Evolutionary conservation across 805 yeast genomes (phyloP).

Genomic region (Yamadazyma laniorum): DNA sequence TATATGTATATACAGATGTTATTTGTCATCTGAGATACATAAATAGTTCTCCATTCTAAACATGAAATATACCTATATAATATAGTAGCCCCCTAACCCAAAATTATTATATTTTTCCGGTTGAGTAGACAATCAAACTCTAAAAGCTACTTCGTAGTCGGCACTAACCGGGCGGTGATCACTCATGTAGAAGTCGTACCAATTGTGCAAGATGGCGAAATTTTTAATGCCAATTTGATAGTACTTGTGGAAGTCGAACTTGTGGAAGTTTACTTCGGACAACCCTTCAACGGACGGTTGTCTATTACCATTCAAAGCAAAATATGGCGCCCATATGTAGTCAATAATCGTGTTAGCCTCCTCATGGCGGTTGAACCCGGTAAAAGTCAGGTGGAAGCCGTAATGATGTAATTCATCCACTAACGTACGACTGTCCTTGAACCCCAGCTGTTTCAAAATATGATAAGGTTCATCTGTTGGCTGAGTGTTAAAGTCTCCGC

Average conservation of each 20-base stretch:
- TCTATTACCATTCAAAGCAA: slow-evolving; percentile 19
- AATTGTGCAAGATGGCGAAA: slow-evolving; percentile 40
- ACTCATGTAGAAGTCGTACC: slow-evolving; percentile 32
- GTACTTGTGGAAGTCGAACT: slow-evolving; percentile 15
- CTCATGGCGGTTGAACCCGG: slow-evolving; percentile 43
- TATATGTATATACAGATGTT: no score
- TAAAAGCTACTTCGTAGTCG: slow-evolving; percentile 13
- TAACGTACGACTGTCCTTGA: slow-evolving; percentile 29
- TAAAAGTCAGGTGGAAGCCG: slow-evolving; percentile 46
- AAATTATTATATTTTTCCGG: no score
- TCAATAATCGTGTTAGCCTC: slow-evolving; percentile 38
- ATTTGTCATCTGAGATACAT: no score
- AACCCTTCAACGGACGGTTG: slow-evolving; percentile 12
- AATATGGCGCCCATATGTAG: slow-evolving; percentile 43
- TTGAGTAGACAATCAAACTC: no score
- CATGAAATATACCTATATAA: no score
- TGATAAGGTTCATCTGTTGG: slow-evolving; percentile 41
- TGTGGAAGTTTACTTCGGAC: slow-evolving; percentile 12
- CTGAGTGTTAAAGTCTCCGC: slow-evolving; percentile 44
- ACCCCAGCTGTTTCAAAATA: slow-evolving; percentile 34
- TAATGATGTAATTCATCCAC: slow-evolving; percentile 28
- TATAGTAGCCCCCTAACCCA: no score
- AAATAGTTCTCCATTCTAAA: no score
- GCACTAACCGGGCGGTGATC: slow-evolving; percentile 43
- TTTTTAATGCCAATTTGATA: slow-evolving; percentile 30